Percentiles rank a stretch among this genome's conserved stretches.
Conservation (phyloP, 2,329 filamentous ascomycete genomes). For the Pyricularia sp. region DNA sequence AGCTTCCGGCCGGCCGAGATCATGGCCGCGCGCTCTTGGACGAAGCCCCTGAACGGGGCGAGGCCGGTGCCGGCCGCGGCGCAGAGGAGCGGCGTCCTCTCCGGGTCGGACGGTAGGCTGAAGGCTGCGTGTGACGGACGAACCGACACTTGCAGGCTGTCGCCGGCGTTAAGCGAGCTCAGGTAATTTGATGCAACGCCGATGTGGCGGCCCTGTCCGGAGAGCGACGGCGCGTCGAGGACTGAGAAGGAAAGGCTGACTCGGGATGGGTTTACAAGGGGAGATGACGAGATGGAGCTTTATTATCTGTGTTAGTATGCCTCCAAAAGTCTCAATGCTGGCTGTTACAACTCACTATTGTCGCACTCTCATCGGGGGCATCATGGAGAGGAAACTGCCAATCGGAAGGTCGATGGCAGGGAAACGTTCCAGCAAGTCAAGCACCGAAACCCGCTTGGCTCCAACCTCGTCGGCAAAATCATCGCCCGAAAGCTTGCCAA, state of each 20-base stretch:
- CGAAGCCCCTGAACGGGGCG: slow-evolving; percentile 52
- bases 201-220: slow-evolving; percentile 35
- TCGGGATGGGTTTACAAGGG: slow-evolving; percentile 44
- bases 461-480: slow-evolving; percentile 28
- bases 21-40: slow-evolving; percentile 49
- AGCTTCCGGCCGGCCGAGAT: slow-evolving; percentile 25
- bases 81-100: slow-evolving; percentile 38
- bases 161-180: slow-evolving; percentile 30
- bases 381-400: slow-evolving; percentile 50
- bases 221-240: slow-evolving; percentile 45
- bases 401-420: slow-evolving; percentile 44
- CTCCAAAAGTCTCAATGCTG: too few species aligned
- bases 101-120: slow-evolving; percentile 35
- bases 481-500: slow-evolving; percentile 27
- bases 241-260: slow-evolving; percentile 61
- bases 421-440: slow-evolving; percentile 54
- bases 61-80: slow-evolving; percentile 44
- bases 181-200: slow-evolving; percentile 54
- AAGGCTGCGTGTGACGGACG: slow-evolving; percentile 33
- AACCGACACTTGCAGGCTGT: slow-evolving; percentile 40
- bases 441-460: slow-evolving; percentile 41
- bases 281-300: slow-evolving; percentile 61
- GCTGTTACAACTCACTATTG: slow-evolving; percentile 18
- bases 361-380: slow-evolving; percentile 47
- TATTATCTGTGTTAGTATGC: background rate